phyloP scores from a whole-genome alignment of 2,329 filamentous ascomycete species.

The Ophiostoma sp. region DNA sequence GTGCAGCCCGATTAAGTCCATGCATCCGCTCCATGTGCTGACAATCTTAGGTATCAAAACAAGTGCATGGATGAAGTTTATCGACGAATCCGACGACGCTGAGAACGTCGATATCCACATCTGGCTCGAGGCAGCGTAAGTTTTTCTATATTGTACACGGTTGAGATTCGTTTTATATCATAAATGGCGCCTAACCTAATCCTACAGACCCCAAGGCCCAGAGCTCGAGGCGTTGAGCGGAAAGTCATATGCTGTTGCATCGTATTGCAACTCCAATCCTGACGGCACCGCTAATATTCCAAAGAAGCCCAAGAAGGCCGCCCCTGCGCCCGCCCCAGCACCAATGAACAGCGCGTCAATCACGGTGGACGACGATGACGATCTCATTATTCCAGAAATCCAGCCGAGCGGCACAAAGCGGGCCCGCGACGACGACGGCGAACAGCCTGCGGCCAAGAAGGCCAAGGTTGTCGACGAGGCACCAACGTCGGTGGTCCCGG shows the following conservation, averaged over 20 bases:
- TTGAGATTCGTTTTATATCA: not conserved
- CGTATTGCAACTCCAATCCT: conserved; percentile 25
- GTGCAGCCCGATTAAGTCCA: not conserved
- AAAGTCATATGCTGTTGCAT: conserved; percentile 50
- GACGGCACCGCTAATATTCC: conserved; percentile 30
- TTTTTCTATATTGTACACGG: conserved; percentile 18
- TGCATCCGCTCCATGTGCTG: conserved; percentile 26
- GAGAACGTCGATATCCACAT: conserved; percentile 75
- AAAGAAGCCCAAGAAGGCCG: conserved; percentile 29
- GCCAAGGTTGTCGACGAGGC: conserved; percentile 34
- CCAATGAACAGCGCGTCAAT: conserved; percentile 35
- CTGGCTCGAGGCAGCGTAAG: conserved; percentile 50
- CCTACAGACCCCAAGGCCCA: conserved; percentile 32
- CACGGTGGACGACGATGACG: conserved; percentile 33
- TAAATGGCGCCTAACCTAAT: not conserved
- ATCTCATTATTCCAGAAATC: conserved; percentile 31
- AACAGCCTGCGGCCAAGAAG: conserved; percentile 43
- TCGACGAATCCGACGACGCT: conserved; percentile 69
- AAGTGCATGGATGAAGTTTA: conserved; percentile 73
- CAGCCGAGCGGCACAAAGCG: conserved; percentile 40
- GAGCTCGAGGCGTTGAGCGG: conserved; percentile 35
- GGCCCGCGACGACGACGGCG: conserved; percentile 39
- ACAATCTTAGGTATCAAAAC: conserved; percentile 53
- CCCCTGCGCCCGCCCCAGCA: conserved; percentile 38
- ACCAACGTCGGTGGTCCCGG: not conserved